phyloP scores from a whole-genome alignment of 768 basidiomycete genomes.

The Agaricus blazei region DNA sequence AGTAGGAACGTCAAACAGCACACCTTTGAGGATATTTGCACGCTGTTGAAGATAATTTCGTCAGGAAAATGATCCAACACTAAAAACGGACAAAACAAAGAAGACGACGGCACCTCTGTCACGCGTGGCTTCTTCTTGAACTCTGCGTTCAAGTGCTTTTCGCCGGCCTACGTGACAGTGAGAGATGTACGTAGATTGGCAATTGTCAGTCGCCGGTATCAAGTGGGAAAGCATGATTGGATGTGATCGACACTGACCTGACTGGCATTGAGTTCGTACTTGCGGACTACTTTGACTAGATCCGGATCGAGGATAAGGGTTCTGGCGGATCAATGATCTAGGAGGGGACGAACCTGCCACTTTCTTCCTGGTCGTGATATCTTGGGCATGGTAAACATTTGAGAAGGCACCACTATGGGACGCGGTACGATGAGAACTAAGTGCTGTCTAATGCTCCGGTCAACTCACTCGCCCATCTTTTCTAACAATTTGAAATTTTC shows the following conservation, averaged over 20 bases:
- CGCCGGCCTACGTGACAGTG: constrained; percentile 59
- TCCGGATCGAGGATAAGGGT: constrained; percentile 13
- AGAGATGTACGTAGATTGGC: constrained; percentile 28
- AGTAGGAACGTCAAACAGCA: constrained; percentile 19
- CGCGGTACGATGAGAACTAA: constrained; percentile 14
- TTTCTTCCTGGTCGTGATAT: constrained; percentile 67
- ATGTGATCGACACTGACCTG: constrained; percentile 63
- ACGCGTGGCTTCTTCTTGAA: constrained; percentile 98
- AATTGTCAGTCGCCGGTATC: constrained; percentile 13
- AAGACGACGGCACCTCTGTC: constrained; percentile 78
- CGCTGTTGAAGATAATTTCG: constrained; percentile 51
- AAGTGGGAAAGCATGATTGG: constrained; percentile 19
- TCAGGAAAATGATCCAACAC: constrained; percentile 23
- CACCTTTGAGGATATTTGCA: constrained; percentile 92
- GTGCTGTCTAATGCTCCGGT: constrained; percentile 13
- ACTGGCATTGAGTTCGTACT: constrained; percentile 83
- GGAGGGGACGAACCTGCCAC: constrained; percentile 64
- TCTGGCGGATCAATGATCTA: constrained; percentile 9
- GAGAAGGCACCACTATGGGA: constrained; percentile 84
- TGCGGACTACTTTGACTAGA: constrained; percentile 90
- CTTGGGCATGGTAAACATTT: constrained; percentile 93
- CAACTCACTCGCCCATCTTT: constrained; percentile 91
- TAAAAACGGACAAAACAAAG: constrained; percentile 11
- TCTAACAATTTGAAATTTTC: constrained; percentile 72
- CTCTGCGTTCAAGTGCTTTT: constrained; percentile 88